These are phyloP conservation scores for Lachancea cidri DNA, from an alignment of 805 yeast genomes.

Conservation along the genomic window DNA sequence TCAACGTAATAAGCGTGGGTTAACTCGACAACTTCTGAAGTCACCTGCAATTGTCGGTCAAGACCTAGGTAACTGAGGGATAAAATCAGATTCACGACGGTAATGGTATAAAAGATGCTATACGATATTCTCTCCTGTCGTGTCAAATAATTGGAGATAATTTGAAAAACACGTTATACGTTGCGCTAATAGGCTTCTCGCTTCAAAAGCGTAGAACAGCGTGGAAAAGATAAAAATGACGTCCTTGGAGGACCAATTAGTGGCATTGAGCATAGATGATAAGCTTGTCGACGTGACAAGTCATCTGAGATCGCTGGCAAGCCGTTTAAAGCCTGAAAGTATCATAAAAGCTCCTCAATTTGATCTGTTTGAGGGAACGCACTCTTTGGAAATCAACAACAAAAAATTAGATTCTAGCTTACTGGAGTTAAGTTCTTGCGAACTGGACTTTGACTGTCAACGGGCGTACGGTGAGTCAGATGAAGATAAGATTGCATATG, in stretches of 20 bases:
- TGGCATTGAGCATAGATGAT: conserved; percentile 9
- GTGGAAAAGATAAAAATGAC: no score
- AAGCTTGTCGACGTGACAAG: conserved; percentile 50
- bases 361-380: conserved; percentile 74
- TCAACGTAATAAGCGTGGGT: background rate
- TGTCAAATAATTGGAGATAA: background rate
- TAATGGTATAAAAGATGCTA: no score
- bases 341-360: conserved; percentile 58
- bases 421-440: conserved; percentile 42
- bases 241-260: conserved; percentile 8
- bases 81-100: no score
- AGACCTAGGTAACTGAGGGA: no score
- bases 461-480: conserved; percentile 12
- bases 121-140: background rate
- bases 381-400: conserved; percentile 77
- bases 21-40: background rate
- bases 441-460: conserved; percentile 43
- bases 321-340: conserved; percentile 42
- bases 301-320: conserved; percentile 39
- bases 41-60: no score
- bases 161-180: background rate
- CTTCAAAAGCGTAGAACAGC: no score
- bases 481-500: conserved; percentile 37
- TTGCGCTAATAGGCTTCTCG: no score
- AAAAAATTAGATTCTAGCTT: conserved; percentile 72